Percentiles rank a stretch among this genome's conserved stretches.
These are phyloP conservation scores for Mallotus nudiflorus DNA, from an alignment of 345 rosid species.

Conservation along the genomic window DNA sequence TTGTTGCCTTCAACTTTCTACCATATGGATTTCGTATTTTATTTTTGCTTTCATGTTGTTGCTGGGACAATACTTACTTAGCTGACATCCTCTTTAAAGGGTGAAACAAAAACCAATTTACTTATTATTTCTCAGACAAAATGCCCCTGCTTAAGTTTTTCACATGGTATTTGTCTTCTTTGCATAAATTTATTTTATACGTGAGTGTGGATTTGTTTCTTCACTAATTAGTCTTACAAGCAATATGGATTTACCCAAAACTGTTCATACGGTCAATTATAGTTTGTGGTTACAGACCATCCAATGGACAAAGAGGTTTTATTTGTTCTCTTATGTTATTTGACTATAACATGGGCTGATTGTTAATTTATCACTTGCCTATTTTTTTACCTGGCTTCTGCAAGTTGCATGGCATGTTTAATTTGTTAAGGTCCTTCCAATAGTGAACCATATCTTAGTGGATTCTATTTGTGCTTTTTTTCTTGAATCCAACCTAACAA, in stretches of 20 bases:
- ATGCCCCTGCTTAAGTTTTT: neutral
- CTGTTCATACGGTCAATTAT: neutral
- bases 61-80: neutral
- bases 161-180: neutral
- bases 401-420: neutral
- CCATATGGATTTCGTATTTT: neutral
- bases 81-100: conserved; percentile 6
- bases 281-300: neutral
- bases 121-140: neutral
- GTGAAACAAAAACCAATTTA: neutral
- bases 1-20: neutral
- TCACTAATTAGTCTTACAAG: neutral
- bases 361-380: neutral
- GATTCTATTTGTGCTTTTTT: neutral
- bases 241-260: neutral
- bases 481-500: neutral
- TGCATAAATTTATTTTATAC: neutral
- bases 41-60: neutral
- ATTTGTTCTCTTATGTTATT: neutral
- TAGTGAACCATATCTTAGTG: neutral
- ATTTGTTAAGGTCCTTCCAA: neutral
- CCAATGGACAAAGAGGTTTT: neutral
- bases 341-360: neutral
- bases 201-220: neutral
- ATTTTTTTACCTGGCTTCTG: neutral